Percentiles rank a stretch among this genome's conserved stretches.
phyloP scores from a whole-genome alignment of 169 alveolate genomes.

The Plasmodium coatneyi region DNA sequence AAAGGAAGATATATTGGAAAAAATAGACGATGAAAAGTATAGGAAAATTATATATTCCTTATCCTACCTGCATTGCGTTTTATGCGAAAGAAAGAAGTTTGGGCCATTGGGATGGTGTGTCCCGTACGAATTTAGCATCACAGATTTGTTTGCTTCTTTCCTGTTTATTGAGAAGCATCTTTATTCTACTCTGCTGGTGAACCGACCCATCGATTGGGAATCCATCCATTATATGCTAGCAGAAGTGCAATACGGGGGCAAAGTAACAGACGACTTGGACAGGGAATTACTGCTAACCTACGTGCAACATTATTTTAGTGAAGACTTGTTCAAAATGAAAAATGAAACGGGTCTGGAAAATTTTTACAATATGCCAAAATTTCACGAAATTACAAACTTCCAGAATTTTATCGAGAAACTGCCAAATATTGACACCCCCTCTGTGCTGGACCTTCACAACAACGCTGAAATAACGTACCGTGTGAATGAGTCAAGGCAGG shows the following conservation, averaged over 20 bases:
- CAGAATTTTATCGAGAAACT: slow-evolving; percentile 89
- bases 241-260: slow-evolving; percentile 97
- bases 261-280: slow-evolving; percentile 96
- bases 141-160: slow-evolving; percentile 96
- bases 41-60: slow-evolving; percentile 92
- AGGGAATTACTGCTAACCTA: slow-evolving; percentile 93
- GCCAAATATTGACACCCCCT: slow-evolving; percentile 94
- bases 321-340: slow-evolving; percentile 81
- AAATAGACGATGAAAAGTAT: slow-evolving; percentile 95
- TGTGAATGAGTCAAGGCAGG: slow-evolving; percentile 91
- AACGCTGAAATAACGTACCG: slow-evolving; percentile 96
- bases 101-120: slow-evolving; percentile 98
- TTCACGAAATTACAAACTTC: slow-evolving; percentile 90
- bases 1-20: slow-evolving; percentile 93
- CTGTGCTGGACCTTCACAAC: slow-evolving; percentile 93
- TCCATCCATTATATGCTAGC: slow-evolving; percentile 95
- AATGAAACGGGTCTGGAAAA: slow-evolving; percentile 77
- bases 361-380: slow-evolving; percentile 90
- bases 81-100: slow-evolving; percentile 96
- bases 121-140: slow-evolving; percentile 96
- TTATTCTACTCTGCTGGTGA: slow-evolving; percentile 89
- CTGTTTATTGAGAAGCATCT: slow-evolving; percentile 94
- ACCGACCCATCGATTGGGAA: slow-evolving; percentile 91
- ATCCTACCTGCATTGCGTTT: slow-evolving; percentile 95
- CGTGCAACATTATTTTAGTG: slow-evolving; percentile 91